These are phyloP conservation scores for Trichoderma sp. DNA, from an alignment of 2,329 filamentous ascomycete species.

Conservation along the genomic window DNA sequence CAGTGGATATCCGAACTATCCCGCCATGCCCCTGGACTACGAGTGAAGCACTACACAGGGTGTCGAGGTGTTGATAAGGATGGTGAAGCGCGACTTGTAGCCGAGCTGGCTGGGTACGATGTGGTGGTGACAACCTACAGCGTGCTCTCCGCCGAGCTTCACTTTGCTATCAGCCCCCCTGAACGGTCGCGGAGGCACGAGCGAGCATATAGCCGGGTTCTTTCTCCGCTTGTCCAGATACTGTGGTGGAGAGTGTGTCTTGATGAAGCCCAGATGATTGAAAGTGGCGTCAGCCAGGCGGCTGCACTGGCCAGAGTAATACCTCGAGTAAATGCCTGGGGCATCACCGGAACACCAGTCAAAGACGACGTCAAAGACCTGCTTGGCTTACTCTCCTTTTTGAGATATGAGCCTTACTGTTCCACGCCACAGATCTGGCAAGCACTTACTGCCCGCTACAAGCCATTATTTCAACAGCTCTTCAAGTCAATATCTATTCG, in stretches of 20 bases:
- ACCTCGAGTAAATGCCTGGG: conserved; percentile 86
- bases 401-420: conserved; percentile 76
- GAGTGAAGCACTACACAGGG: conserved; percentile 59
- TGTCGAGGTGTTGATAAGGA: conserved; percentile 40
- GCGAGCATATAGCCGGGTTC: conserved; percentile 65
- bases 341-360: conserved; percentile 83
- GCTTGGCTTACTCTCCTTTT: conserved; percentile 77
- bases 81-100: conserved; percentile 45
- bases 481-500: conserved; percentile 75
- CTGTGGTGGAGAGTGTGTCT: conserved; percentile 84
- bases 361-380: conserved; percentile 77
- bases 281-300: conserved; percentile 81
- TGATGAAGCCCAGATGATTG: conserved; percentile 88
- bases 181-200: conserved; percentile 66
- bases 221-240: conserved; percentile 77
- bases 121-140: conserved; percentile 67
- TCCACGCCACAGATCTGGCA: conserved; percentile 67
- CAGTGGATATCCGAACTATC: conserved; percentile 65
- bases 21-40: conserved; percentile 59
- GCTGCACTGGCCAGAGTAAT: conserved; percentile 78
- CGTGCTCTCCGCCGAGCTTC: conserved; percentile 76
- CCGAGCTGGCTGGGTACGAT: conserved; percentile 53
- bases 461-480: conserved; percentile 65
- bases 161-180: conserved; percentile 72
- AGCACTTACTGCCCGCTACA: conserved; percentile 61